Base-by-base conservation (phyloP, 75 land plant species). In the Pseudotsuga menziesii region DNA sequence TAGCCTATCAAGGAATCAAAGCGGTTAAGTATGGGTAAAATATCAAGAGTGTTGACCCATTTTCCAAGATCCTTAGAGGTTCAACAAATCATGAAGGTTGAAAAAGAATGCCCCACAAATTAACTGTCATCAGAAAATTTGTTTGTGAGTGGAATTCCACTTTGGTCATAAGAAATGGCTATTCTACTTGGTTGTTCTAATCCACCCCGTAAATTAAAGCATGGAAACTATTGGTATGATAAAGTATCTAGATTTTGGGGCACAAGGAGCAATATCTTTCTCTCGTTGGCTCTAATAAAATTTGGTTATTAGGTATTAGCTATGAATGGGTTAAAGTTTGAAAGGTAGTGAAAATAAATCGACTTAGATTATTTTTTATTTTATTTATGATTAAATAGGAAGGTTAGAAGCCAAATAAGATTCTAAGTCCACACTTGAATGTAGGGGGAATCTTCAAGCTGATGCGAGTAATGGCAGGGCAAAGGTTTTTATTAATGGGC, bases 221-320 rank as follows among this genome's bases (percentile, higher is more conserved):
- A 96, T 11, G 99, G 99, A 41, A 83, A 76, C 23, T 97, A 93
- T 82, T 97, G 99, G 99, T 97, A 97, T 78, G 99, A 97, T 74
- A 91, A 91, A 79, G 92, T 91, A 61, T 93, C 98, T 41, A 98
- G 99, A n/a, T 87, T 89, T 61, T 97, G 99, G 99, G 99, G 99
- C 76, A 92, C 92, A 96, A 98, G 94, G 74, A 84, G 82, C 69
- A 70, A 54, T 83, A 54, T 73, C 32, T 4, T 39, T 23, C 73
- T 67, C 19, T 62, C 25, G 16, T 19, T 60, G 16, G 11, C 26
- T 32, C 66, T 58, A 22, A 15, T 61, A 56, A 15, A 57, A 8
- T 74, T 27, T 29, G 17, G 32, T 5, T 54, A 5, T 7, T 44
- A 11, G 52, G 52, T 69, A 13, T 44, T 20, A 22, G n/a, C 9